Evolutionary conservation across 106 monocot species (phyloP), one percentile per base, ranked within the genome.

Genomic region (Alisma plantagoaquatica): DNA sequence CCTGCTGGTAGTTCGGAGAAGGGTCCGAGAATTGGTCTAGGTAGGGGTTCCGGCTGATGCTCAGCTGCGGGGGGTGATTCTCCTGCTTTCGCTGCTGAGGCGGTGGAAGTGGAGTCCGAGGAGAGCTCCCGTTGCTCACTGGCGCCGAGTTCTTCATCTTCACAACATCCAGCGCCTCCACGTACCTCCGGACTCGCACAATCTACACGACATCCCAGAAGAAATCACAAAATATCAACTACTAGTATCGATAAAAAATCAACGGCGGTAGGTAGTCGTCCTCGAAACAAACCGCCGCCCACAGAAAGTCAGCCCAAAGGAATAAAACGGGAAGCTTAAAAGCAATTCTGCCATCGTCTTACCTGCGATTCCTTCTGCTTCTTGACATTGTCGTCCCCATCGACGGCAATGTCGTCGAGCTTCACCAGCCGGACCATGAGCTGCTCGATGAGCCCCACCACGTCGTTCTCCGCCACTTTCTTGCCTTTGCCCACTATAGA

Each of bases 381-480:
- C n/a, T n/a, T n/a, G n/a, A n/a, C n/a, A n/a, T n/a, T n/a, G n/a
- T n/a, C 75, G 25, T 88, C 77, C 10, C 83, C 87, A 7, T 94
- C 87, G 41, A 60, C 75, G 8, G 26, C 27, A 53, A 94, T 44
- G 24, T 57, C 75, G 43, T 94, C 87, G 49, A 94, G 50, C 44
- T 84, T 84, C 33, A 94, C 19, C 41, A 94, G 48, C 71, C 75
- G 67, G 23, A 61, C 73, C 94, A 94, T 94, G 31, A 94, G 62
- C 29, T 68, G 35, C 64, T 87, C 94, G 10, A 72, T 94, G 33
- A 94, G 50, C 11, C 26, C 62, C 25, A 65, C 28, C 44, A 94
- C 64, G 24, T 87, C 87, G 16, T 44, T 44, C 26, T 88, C 94
- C 12, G 64, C 77, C 30, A 84, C 83, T 38, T 56, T 84, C 59